Evolutionary conservation across 164 flowering plant species (phyloP).

Genomic region (Berberis vulgaris): DNA sequence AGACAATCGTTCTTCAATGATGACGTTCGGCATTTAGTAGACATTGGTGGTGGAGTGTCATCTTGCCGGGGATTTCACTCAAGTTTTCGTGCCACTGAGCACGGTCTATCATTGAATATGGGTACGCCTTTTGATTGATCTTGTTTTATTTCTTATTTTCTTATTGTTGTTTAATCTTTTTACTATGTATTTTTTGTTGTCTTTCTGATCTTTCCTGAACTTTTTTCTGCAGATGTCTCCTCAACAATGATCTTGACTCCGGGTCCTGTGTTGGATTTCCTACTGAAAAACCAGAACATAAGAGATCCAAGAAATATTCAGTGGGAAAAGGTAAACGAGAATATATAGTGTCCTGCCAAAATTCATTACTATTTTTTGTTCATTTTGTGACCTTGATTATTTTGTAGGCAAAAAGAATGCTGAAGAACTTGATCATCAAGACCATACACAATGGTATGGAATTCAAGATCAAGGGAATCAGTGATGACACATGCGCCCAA

Average conservation of each 20-base stretch:
- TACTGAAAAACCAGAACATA: constrained; percentile 49
- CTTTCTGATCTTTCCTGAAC: neutral
- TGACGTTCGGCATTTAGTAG: constrained; percentile 42
- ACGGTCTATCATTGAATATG: constrained; percentile 66
- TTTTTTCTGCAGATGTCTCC: constrained; percentile 36
- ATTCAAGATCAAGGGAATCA: constrained; percentile 58
- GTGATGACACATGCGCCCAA: constrained; percentile 55
- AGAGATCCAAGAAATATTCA: constrained; percentile 40
- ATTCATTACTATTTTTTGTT: neutral
- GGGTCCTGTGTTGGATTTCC: constrained; percentile 68
- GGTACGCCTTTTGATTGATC: constrained; percentile 25
- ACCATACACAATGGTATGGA: constrained; percentile 44
- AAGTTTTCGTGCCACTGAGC: constrained; percentile 53
- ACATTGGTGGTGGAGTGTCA: constrained; percentile 67
- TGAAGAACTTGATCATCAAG: constrained; percentile 56
- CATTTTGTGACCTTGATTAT: neutral
- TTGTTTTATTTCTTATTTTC: neutral
- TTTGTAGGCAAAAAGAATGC: constrained; percentile 58
- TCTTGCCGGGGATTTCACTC: constrained; percentile 63
- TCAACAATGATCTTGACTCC: constrained; percentile 42
- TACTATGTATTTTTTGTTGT: neutral
- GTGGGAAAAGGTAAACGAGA: constrained; percentile 43
- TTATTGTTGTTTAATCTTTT: neutral
- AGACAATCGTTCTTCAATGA: constrained; percentile 75
- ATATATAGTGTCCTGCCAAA: neutral